Evolutionary conservation across 2,329 filamentous ascomycete genomes (phyloP).

Genomic region (Fusarium chuoi): DNA sequence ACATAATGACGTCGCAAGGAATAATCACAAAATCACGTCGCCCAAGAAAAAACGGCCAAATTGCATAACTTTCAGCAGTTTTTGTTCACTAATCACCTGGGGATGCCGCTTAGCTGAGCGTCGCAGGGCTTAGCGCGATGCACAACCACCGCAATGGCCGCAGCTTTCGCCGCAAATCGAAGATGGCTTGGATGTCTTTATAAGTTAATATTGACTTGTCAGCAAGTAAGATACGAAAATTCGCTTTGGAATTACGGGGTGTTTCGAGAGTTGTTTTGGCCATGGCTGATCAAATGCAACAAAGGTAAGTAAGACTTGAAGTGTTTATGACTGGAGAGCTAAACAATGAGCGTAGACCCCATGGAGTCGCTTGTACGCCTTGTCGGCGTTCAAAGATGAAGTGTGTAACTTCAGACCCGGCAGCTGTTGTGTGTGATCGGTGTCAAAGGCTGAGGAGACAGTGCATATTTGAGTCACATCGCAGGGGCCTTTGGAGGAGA

Average conservation of each 20-base stretch:
- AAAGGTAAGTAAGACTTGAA: not conserved
- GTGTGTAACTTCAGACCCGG: not conserved
- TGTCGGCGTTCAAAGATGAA: constrained; percentile 11
- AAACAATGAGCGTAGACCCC: not conserved
- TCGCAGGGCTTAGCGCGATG: not conserved
- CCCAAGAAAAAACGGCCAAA: not conserved
- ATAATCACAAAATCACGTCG: not conserved
- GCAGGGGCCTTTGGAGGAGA: not conserved
- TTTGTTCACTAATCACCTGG: not conserved
- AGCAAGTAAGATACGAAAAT: not conserved
- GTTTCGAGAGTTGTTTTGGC: accelerated
- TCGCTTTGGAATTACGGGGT: not conserved
- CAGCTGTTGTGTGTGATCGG: not conserved
- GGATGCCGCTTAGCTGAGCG: not conserved
- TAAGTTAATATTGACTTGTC: not conserved
- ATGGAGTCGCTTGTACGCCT: constrained; percentile 3
- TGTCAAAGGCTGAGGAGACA: not conserved
- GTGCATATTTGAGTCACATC: constrained; percentile 1
- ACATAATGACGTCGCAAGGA: not conserved
- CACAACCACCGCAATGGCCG: not conserved
- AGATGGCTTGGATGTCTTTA: not conserved
- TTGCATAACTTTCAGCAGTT: not conserved
- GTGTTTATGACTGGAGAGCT: not conserved
- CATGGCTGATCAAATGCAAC: not conserved
- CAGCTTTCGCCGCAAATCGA: not conserved